Evolutionary conservation across 1,284 basidiomycete genomes (phyloP).

Genomic region (Athelia psychrophila): DNA sequence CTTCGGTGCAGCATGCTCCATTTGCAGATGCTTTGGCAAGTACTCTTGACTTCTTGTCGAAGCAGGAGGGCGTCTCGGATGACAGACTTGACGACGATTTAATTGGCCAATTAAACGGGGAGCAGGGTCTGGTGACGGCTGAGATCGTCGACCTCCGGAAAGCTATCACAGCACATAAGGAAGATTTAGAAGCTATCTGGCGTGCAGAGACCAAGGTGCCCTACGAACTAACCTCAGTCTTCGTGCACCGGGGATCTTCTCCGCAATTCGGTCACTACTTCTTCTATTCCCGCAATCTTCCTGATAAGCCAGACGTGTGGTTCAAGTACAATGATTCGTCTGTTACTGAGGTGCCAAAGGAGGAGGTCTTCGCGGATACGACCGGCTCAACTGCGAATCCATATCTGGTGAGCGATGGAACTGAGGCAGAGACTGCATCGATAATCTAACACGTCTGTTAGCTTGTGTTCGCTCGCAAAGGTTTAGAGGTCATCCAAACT

Average conservation of each 20-base stretch:
- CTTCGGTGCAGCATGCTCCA: constrained; percentile 47
- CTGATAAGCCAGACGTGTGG: constrained; percentile 76
- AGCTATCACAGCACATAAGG: constrained; percentile 56
- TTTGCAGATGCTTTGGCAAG: constrained; percentile 51
- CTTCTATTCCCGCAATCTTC: constrained; percentile 83
- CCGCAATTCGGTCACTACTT: constrained; percentile 88
- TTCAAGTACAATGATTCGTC: constrained; percentile 95
- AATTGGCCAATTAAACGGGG: constrained; percentile 44
- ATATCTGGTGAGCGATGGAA: constrained; percentile 59
- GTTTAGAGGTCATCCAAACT: constrained; percentile 70
- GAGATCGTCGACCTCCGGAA: constrained; percentile 67
- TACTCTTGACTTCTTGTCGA: constrained; percentile 53
- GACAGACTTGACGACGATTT: constrained; percentile 55
- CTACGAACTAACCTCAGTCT: constrained; percentile 94
- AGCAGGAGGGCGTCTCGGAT: constrained; percentile 36
- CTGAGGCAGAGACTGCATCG: not conserved
- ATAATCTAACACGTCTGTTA: constrained; percentile 22
- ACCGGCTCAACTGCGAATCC: constrained; percentile 81
- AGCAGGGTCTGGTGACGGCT: constrained; percentile 48
- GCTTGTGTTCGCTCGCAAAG: constrained; percentile 82
- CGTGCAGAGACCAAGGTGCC: constrained; percentile 60
- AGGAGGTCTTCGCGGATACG: constrained; percentile 76
- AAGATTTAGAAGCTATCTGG: constrained; percentile 80
- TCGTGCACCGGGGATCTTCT: constrained; percentile 90
- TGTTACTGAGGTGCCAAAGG: constrained; percentile 71